Evolutionary conservation across 495 filamentous ascomycete genomes (phyloP).

Genomic region (Melanomma pulvis-pyrius): DNA sequence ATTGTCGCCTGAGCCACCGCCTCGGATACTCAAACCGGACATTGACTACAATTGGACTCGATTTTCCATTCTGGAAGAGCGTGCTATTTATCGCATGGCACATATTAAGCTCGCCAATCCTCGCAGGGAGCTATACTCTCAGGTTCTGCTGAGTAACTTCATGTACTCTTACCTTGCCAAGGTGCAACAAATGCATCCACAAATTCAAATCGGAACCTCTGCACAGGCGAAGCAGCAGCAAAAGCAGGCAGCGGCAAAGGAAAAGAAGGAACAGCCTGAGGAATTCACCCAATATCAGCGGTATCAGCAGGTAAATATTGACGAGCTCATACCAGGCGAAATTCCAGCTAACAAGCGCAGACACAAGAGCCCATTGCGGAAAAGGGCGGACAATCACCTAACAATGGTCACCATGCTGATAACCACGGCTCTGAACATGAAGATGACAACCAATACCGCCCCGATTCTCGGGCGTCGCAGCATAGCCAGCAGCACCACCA

Average conservation of each 20-base stretch:
- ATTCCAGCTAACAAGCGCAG: slow-evolving; percentile 19
- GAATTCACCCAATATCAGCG: slow-evolving; percentile 65
- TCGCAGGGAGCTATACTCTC: slow-evolving; percentile 85
- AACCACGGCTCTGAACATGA: slow-evolving; percentile 2
- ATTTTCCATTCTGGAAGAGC: slow-evolving; percentile 93
- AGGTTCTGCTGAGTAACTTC: slow-evolving; percentile 97
- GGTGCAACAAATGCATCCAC: slow-evolving; percentile 97
- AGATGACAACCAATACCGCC: slow-evolving; percentile 15
- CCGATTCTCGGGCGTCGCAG: slow-evolving; percentile 31
- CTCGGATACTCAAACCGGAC: slow-evolving; percentile 73
- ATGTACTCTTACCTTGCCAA: slow-evolving; percentile 99
- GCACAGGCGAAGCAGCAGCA: slow-evolving; percentile 62
- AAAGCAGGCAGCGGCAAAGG: slow-evolving; percentile 51
- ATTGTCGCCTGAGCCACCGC: slow-evolving; percentile 76
- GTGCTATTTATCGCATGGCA: slow-evolving; percentile 97
- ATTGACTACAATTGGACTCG: slow-evolving; percentile 94
- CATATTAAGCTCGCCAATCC: slow-evolving; percentile 99
- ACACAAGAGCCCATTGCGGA: slow-evolving; percentile 27
- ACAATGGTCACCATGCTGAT: slow-evolving; percentile 8
- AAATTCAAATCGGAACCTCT: slow-evolving; percentile 72
- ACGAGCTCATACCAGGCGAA: not conserved
- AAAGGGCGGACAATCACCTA: slow-evolving; percentile 2
- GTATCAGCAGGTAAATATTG: slow-evolving; percentile 63
- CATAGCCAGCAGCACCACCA: slow-evolving; percentile 6
- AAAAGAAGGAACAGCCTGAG: slow-evolving; percentile 59